These are phyloP conservation scores for Boletus rubropictus DNA, from an alignment of 768 basidiomycete genomes.

Conservation along the genomic window DNA sequence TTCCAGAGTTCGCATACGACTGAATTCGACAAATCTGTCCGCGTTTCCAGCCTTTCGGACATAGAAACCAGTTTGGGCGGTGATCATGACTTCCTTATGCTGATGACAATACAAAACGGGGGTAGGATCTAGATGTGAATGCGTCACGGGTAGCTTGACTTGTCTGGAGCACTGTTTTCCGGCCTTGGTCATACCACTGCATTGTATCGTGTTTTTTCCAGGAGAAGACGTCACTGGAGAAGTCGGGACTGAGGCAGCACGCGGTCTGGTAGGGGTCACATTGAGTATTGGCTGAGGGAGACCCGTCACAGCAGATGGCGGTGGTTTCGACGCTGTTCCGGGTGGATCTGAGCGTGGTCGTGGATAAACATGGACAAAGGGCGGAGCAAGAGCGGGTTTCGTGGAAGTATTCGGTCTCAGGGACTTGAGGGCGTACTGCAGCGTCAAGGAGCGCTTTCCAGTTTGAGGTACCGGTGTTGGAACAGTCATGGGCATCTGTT, in stretches of 20 bases:
- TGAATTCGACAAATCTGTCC: constrained; percentile 51
- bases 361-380: constrained; percentile 15
- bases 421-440: constrained; percentile 21
- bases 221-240: constrained; percentile 17
- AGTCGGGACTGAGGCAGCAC: constrained; percentile 15
- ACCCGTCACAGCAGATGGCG: constrained; percentile 1
- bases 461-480: constrained; percentile 27
- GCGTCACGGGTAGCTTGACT: constrained; percentile 41
- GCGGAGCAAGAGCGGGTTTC: constrained; percentile 16
- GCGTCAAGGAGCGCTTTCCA: constrained; percentile 15
- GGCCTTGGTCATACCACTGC: constrained; percentile 58
- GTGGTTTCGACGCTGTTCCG: background rate
- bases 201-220: constrained; percentile 36
- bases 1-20: constrained; percentile 35
- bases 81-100: constrained; percentile 52
- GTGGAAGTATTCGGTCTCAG: constrained; percentile 7
- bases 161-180: constrained; percentile 57
- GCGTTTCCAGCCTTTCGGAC: constrained; percentile 36
- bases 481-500: constrained; percentile 20
- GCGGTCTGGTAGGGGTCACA: constrained; percentile 18
- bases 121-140: constrained; percentile 22
- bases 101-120: constrained; percentile 54
- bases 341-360: constrained; percentile 34
- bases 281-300: constrained; percentile 10
- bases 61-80: constrained; percentile 49